Evolutionary conservation across 495 filamentous ascomycete species (phyloP).

Genomic region (Annulohypoxylon bovei): DNA sequence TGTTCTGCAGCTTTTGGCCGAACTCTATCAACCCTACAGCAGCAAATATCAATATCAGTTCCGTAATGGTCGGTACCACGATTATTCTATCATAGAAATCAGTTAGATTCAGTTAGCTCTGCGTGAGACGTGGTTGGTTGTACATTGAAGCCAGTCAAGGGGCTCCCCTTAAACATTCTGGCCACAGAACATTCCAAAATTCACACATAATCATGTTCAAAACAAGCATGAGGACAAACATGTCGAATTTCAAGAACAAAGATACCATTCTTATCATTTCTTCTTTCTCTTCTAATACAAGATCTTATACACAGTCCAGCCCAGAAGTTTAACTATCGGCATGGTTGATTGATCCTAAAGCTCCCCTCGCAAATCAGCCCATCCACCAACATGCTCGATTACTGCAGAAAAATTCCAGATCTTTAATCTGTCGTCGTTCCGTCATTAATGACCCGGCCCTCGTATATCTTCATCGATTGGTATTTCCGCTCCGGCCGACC

Average conservation of each 20-base stretch:
- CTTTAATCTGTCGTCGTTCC: constrained; percentile 28
- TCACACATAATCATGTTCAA: neutral
- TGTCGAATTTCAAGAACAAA: constrained; percentile 3
- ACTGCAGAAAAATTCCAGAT: constrained; percentile 11
- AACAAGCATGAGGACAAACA: neutral
- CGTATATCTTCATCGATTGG: constrained; percentile 21
- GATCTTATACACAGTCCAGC: constrained; percentile 26
- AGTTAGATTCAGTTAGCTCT: neutral
- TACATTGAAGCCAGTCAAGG: too few relatives aligned
- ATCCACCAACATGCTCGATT: neutral
- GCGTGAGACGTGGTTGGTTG: too few relatives aligned
- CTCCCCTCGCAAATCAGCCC: neutral
- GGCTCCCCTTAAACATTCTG: too few relatives aligned
- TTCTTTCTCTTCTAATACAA: constrained; percentile 22
- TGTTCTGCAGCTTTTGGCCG: constrained; percentile 62
- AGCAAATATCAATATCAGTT: constrained; percentile 55
- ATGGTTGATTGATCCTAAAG: neutral
- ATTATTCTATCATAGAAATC: constrained; percentile 51
- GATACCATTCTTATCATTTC: constrained; percentile 27
- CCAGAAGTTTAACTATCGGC: constrained; percentile 1
- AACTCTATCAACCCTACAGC: constrained; percentile 47
- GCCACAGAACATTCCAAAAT: too few relatives aligned
- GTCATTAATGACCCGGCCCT: constrained; percentile 25
- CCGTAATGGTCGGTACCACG: constrained; percentile 55
- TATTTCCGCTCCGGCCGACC: neutral